Base-by-base conservation (phyloP, 164 flowering plant species). In the Umbellularia californica region DNA sequence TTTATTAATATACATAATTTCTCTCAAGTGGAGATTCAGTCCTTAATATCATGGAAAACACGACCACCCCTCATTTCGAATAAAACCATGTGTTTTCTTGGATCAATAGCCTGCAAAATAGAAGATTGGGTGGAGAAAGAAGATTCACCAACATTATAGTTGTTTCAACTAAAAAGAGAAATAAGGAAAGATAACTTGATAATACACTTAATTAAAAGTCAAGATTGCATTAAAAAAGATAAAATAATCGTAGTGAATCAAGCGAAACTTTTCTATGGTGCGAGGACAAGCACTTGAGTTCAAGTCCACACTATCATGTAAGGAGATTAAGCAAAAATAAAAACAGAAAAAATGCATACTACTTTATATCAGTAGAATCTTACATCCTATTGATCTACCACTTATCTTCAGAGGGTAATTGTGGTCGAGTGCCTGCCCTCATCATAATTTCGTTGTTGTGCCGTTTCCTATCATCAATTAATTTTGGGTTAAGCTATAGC, bases 1-100 rank as follows among this genome's bases (percentile, higher is more conserved):
- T 64, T 27, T 52, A 69, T n/a, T 1, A 51, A 3, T 73, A 7
- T 2, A 75, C 88, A 58, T 88, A 94, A 98, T 87, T 94, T 97
- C 87, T 96, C 92, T 70, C 99, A 97, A 65, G 99, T 96, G 33
- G 99, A 96, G 76, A 96, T 96, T 86, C 99, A 94, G 65, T 98
- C 99, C 77, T 96, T 96, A 35, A 96, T 91, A 74, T 94, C 97
- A 83, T 89, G 69, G 71, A 94, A 96, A 12, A 91, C 86, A 55
- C 93, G 93, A 0, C 94, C 89, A 80, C 91, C 94, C 78, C 92
- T 81, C 99, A 96, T 96, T 81, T 89, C 90, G 80, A 88, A 92
- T 60, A 94, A 75, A 76, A 94, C 90, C 95, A 91, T 92, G 5
- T 97, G 94, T 70, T 98, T 96, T 79, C 97, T 84, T 55, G 97